Percentiles rank a stretch among this genome's conserved stretches.
Conservation (phyloP, 257 asterid species). For the Anisodus tanguticus region DNA sequence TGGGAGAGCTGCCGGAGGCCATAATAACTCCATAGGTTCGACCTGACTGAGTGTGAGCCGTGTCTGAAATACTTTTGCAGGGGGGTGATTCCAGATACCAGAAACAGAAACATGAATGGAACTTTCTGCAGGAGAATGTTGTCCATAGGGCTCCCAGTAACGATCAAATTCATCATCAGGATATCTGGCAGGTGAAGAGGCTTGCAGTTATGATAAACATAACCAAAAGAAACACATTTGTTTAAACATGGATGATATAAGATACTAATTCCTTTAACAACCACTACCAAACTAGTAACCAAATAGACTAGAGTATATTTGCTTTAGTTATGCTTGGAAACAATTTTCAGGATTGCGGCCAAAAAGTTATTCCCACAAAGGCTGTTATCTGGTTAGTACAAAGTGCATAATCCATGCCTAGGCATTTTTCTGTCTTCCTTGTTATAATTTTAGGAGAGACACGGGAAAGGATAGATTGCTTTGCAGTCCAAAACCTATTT, state of each 20-base stretch:
- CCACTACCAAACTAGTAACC: neutral
- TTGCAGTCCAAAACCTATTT: neutral
- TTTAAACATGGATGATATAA: constrained; percentile 5
- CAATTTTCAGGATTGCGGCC: neutral
- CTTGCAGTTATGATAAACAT: constrained; percentile 29
- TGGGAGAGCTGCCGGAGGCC: constrained; percentile 73
- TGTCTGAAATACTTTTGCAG: constrained; percentile 67
- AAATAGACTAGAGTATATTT: neutral
- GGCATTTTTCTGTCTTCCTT: neutral
- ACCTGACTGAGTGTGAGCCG: constrained; percentile 45
- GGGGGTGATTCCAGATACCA: constrained; percentile 94
- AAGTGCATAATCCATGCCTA: neutral
- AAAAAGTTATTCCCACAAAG: neutral
- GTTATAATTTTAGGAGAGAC: neutral
- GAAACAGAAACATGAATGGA: constrained; percentile 56
- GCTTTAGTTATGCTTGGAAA: neutral
- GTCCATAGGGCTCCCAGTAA: constrained; percentile 78
- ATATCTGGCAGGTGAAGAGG: constrained; percentile 53
- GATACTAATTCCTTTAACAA: constrained; percentile 15
- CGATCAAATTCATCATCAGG: constrained; percentile 92
- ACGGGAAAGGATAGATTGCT: neutral
- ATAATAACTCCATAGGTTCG: constrained; percentile 57
- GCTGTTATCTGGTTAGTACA: neutral
- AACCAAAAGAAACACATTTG: neutral
- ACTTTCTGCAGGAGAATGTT: constrained; percentile 46